A percentile compares a stretch with the other conserved stretches of the same genome.
These are phyloP conservation scores for Paraphoma chrysanthemicola DNA, from an alignment of 2,329 filamentous ascomycete species.

Conservation along the genomic window DNA sequence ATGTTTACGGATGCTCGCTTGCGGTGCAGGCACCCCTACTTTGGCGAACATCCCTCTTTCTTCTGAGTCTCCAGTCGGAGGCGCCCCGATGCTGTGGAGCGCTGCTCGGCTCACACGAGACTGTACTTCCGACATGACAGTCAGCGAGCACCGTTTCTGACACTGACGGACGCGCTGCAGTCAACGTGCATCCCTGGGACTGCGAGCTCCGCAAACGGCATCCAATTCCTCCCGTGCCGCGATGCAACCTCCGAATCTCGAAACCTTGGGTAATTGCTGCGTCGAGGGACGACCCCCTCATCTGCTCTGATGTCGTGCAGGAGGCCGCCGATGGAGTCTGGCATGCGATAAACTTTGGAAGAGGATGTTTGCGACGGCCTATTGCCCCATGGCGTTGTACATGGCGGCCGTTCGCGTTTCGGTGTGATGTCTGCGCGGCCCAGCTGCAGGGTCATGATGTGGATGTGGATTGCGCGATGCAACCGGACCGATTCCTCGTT, in stretches of 20 bases:
- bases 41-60: background rate
- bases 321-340: background rate
- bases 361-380: background rate
- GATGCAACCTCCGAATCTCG: background rate
- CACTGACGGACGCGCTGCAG: background rate
- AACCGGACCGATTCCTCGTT: background rate
- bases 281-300: background rate
- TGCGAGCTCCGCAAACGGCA: background rate
- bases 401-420: background rate
- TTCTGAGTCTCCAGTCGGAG: no score
- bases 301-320: background rate
- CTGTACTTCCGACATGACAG: background rate
- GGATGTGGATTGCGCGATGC: background rate
- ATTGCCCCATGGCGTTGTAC: background rate
- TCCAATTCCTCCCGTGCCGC: no score
- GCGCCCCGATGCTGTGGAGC: background rate
- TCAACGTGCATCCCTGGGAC: background rate
- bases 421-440: background rate
- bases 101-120: background rate
- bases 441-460: background rate
- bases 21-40: no score
- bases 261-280: background rate
- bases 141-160: background rate
- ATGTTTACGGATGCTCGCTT: background rate
- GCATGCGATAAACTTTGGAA: background rate